phyloP scores from a whole-genome alignment of 2,329 filamentous ascomycete genomes.

The Colletotrichum chlorophyti region DNA sequence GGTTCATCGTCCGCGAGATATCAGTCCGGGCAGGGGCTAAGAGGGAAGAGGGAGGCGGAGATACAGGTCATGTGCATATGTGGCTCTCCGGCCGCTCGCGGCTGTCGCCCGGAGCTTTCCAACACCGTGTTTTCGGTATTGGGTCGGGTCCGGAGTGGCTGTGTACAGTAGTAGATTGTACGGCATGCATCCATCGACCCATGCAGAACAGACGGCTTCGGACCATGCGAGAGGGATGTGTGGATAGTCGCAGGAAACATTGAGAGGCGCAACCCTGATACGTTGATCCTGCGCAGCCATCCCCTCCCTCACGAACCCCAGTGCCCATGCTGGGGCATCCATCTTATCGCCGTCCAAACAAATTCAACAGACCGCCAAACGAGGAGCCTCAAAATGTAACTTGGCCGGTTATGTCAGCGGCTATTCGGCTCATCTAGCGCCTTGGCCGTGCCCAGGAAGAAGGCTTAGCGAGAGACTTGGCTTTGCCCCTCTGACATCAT shows the following conservation, averaged over 20 bases:
- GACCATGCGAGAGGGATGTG: background rate
- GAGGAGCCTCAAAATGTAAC: background rate
- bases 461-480: slow-evolving; percentile 15
- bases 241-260: background rate
- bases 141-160: too few species aligned
- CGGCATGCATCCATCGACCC: too few species aligned
- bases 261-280: too few species aligned
- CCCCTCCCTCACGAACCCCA: too few species aligned
- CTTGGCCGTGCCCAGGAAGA: slow-evolving; percentile 15
- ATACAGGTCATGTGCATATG: background rate
- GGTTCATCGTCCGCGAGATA: background rate
- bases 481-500: slow-evolving; percentile 16
- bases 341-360: too few species aligned
- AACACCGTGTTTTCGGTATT: slow-evolving; percentile 20
- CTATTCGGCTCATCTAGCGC: slow-evolving; percentile 10
- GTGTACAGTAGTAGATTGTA: too few species aligned
- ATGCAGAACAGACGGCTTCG: too few species aligned
- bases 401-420: background rate
- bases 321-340: too few species aligned
- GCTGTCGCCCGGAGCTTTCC: background rate
- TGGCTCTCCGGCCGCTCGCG: background rate
- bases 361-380: background rate
- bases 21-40: too few species aligned
- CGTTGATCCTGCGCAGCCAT: too few species aligned
- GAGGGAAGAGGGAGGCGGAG: background rate